phyloP scores from a whole-genome alignment of 2,329 filamentous ascomycete genomes.

The Neonectria punicea region DNA sequence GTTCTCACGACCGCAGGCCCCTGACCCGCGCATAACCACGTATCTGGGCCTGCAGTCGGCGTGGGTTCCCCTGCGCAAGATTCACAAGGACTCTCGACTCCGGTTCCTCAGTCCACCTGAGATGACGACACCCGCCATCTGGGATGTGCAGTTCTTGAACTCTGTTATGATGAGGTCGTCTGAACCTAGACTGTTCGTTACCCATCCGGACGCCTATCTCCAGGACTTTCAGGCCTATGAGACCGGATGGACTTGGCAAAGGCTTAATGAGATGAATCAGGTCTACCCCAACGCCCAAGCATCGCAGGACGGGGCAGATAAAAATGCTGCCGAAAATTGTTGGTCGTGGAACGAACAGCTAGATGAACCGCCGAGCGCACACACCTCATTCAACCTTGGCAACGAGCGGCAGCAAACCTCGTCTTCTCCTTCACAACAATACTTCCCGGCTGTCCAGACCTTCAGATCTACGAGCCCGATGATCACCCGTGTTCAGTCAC shows the following conservation, averaged over 20 bases:
- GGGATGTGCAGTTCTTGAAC: constrained; percentile 76
- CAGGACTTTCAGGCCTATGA: constrained; percentile 68
- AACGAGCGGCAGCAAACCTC: constrained; percentile 55
- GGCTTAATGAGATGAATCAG: constrained; percentile 70
- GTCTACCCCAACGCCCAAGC: constrained; percentile 58
- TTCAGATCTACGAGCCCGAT: constrained; percentile 46
- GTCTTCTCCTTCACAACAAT: constrained; percentile 53
- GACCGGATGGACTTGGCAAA: constrained; percentile 76
- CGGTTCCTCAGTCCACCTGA: constrained; percentile 77
- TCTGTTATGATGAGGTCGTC: constrained; percentile 79
- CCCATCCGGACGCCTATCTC: constrained; percentile 78
- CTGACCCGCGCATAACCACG: constrained; percentile 47
- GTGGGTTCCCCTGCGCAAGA: constrained; percentile 81
- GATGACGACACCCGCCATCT: constrained; percentile 77
- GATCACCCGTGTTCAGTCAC: constrained; percentile 53
- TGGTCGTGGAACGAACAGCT: constrained; percentile 73
- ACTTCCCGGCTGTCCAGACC: constrained; percentile 36
- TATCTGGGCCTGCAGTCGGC: constrained; percentile 72
- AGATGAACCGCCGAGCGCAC: constrained; percentile 64
- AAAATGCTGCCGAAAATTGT: constrained; percentile 68
- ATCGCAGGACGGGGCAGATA: constrained; percentile 43
- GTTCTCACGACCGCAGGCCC: constrained; percentile 41
- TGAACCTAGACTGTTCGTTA: constrained; percentile 77
- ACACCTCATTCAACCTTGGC: constrained; percentile 56
- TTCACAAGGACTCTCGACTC: constrained; percentile 77